phyloP scores from a whole-genome alignment of 352 stramenopile species.

The Phytophthora citrophthora region DNA sequence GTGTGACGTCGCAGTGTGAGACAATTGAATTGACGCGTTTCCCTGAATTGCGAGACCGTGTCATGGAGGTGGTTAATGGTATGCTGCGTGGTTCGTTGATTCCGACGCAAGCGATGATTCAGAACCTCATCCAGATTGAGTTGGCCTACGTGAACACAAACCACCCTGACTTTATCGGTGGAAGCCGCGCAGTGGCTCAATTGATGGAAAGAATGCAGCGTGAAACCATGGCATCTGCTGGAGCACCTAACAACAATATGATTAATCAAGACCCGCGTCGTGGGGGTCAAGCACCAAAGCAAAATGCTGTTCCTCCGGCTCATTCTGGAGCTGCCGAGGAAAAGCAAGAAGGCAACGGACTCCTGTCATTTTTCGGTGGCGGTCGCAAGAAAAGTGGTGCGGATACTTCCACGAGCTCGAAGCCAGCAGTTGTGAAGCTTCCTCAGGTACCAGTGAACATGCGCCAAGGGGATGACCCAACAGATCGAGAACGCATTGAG shows the following conservation, averaged over 20 bases:
- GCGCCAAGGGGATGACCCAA: conserved; percentile 95
- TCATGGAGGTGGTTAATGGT: conserved; percentile 95
- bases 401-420: conserved; percentile 34
- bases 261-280: conserved; percentile 63
- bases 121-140: conserved; percentile 99
- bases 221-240: conserved; percentile 63
- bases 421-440: conserved; percentile 91
- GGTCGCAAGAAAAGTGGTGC: conserved; percentile 64
- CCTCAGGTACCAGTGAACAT: conserved; percentile 97
- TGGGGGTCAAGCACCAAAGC: conserved; percentile 33
- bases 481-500: conserved; percentile 96
- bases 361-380: conserved; percentile 81
- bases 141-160: conserved; percentile 99
- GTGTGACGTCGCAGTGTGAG: conserved; percentile 95
- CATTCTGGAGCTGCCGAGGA: conserved; percentile 42
- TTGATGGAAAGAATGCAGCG: conserved; percentile 96
- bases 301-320: conserved; percentile 17
- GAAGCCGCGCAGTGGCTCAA: conserved; percentile 93
- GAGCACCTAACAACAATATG: conserved; percentile 44
- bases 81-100: conserved; percentile 85
- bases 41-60: conserved; percentile 94
- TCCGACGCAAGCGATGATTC: conserved; percentile 94
- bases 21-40: conserved; percentile 97
- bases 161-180: conserved; percentile 99
- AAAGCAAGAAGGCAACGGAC: conserved; percentile 63